Conservation (phyloP, 345 rosid species). For the Trapa bicornis region DNA sequence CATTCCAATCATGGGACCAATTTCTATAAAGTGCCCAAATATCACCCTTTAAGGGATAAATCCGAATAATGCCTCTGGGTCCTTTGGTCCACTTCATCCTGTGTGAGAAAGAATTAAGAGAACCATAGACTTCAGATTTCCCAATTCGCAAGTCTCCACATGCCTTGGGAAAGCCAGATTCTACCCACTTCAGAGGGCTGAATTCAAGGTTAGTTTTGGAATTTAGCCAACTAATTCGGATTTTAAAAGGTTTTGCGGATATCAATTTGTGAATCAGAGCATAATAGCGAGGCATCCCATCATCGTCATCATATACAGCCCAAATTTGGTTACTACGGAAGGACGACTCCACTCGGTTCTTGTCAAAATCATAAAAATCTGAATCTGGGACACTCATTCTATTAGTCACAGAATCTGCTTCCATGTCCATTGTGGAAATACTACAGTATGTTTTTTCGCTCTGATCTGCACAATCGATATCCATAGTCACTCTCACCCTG, state of each 20-base stretch:
- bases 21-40: conserved; percentile 1
- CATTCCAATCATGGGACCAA: conserved; percentile 1
- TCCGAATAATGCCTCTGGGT: not conserved
- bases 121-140: not conserved
- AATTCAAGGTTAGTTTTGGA: conserved; percentile 26
- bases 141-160: not conserved
- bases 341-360: conserved; percentile 24
- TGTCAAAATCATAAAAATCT: conserved; percentile 37
- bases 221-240: conserved; percentile 33
- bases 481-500: conserved; percentile 8
- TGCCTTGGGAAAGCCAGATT: not conserved
- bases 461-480: conserved; percentile 10
- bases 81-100: not conserved
- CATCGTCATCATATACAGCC: conserved; percentile 37
- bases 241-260: conserved; percentile 28
- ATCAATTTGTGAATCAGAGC: conserved; percentile 29
- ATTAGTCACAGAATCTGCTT: conserved; percentile 6
- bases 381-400: conserved; percentile 27
- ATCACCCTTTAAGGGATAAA: not conserved
- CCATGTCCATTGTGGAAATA: conserved; percentile 8
- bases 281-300: conserved; percentile 47
- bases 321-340: conserved; percentile 31
- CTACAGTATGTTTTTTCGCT: conserved; percentile 7
- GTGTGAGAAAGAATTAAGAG: not conserved
- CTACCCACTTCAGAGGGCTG: conserved; percentile 5